A percentile compares a stretch with the other conserved stretches of the same genome.
Conservation (phyloP, 2,329 filamentous ascomycete species). For the Colletotrichum simmondsii region DNA sequence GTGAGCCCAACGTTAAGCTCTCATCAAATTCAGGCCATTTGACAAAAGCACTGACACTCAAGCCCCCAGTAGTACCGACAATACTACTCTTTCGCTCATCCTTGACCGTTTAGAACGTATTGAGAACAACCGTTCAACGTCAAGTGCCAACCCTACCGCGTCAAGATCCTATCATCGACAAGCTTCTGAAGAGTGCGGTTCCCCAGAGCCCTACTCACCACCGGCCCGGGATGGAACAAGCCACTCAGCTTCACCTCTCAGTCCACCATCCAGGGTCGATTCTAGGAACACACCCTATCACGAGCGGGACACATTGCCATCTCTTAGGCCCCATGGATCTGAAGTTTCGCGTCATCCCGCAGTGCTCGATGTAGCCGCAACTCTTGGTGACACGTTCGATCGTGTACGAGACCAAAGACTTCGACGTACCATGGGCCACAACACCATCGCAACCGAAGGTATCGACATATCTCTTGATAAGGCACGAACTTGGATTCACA, state of each 20-base stretch:
- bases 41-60: not conserved
- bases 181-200: not conserved
- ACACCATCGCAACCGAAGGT: constrained; percentile 39
- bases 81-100: constrained; percentile 39
- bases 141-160: constrained; percentile 17
- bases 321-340: not conserved
- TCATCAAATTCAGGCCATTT: not conserved
- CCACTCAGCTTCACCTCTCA: not conserved
- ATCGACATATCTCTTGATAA: constrained; percentile 42
- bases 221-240: not conserved
- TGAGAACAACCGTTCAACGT: constrained; percentile 30
- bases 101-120: constrained; percentile 44
- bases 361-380: constrained; percentile 40
- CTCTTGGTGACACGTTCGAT: constrained; percentile 43
- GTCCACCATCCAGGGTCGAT: not conserved
- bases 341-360: not conserved
- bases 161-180: not conserved
- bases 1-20: constrained; percentile 20
- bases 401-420: constrained; percentile 40
- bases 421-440: constrained; percentile 34
- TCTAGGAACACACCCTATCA: not conserved
- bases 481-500: constrained; percentile 42
- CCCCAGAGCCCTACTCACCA: not conserved
- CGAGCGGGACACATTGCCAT: not conserved
- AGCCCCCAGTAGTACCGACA: not conserved